Percentiles rank a stretch among this genome's conserved stretches.
Evolutionary conservation across 2,329 filamentous ascomycete genomes (phyloP).

Genomic region (Macrophomina pseudophaseolina): DNA sequence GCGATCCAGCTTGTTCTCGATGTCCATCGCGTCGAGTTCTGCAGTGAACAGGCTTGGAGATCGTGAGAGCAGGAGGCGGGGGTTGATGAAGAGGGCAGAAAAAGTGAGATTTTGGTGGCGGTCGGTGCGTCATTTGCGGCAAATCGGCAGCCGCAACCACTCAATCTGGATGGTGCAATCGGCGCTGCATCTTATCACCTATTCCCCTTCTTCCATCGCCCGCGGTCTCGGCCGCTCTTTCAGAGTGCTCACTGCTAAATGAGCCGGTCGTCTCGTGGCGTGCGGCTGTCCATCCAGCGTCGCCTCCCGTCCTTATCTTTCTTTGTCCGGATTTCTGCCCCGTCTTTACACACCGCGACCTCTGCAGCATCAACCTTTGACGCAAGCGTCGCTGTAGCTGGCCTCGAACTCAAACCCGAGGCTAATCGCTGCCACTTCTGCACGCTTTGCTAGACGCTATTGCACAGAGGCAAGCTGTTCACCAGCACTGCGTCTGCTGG

Average conservation of each 20-base stretch:
- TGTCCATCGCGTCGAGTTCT: background rate
- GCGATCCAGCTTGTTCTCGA: slow-evolving; percentile 8
- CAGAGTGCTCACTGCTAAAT: too few relatives aligned
- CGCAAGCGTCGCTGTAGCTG: too few relatives aligned
- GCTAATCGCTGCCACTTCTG: too few relatives aligned
- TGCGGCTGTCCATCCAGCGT: too few relatives aligned
- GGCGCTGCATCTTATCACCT: background rate
- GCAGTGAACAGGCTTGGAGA: background rate
- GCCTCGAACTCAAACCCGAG: too few relatives aligned
- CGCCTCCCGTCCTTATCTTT: too few relatives aligned
- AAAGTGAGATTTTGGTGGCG: slow-evolving; percentile 9
- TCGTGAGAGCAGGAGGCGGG: background rate
- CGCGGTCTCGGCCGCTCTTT: background rate
- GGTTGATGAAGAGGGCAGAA: background rate
- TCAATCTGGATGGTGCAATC: background rate
- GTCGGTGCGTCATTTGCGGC: slow-evolving; percentile 12
- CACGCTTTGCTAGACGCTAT: too few relatives aligned
- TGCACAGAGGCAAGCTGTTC: too few relatives aligned
- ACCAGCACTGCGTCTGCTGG: too few relatives aligned
- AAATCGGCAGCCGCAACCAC: background rate
- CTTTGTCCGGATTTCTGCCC: too few relatives aligned
- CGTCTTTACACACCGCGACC: too few relatives aligned
- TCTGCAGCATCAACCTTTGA: too few relatives aligned
- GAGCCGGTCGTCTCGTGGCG: background rate
- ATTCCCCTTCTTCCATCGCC: background rate